Evolutionary conservation across 2,329 filamentous ascomycete species (phyloP).

Genomic region (Chaetomiaceae sp.): DNA sequence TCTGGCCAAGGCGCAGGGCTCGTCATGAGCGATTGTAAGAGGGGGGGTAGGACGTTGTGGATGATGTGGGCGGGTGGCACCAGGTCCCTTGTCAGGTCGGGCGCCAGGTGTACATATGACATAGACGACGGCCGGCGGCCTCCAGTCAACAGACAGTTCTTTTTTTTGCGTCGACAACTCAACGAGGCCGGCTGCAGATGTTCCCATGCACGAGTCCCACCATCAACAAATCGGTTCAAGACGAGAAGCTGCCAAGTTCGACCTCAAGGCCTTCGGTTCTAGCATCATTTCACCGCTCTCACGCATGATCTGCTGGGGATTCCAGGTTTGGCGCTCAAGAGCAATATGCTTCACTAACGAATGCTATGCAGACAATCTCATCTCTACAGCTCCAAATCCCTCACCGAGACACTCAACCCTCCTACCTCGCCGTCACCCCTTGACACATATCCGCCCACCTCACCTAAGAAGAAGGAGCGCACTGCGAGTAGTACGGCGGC

Average conservation of each 20-base stretch:
- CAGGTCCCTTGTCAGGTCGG: constrained; percentile 7
- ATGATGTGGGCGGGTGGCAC: neutral
- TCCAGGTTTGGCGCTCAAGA: no score
- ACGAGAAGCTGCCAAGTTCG: no score
- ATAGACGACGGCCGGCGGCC: constrained; percentile 17
- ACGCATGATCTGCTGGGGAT: neutral
- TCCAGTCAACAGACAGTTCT: constrained; percentile 16
- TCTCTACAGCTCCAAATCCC: neutral
- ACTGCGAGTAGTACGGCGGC: constrained; percentile 28
- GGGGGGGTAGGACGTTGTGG: neutral
- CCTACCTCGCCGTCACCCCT: neutral
- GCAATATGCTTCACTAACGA: neutral
- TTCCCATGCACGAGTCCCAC: no score
- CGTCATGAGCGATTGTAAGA: constrained; percentile 7
- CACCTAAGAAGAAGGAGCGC: constrained; percentile 8
- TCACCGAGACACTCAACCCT: neutral
- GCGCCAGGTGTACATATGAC: constrained; percentile 24
- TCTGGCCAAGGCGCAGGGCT: constrained; percentile 22
- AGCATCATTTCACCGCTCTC: no score
- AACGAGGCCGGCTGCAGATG: no score
- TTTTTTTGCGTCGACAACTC: constrained; percentile 10
- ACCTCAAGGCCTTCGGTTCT: no score
- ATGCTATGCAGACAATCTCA: constrained; percentile 8
- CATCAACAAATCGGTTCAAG: neutral
- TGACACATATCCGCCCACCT: neutral